phyloP scores from a whole-genome alignment of 306 rosid species.

The Mimosa pudica region DNA sequence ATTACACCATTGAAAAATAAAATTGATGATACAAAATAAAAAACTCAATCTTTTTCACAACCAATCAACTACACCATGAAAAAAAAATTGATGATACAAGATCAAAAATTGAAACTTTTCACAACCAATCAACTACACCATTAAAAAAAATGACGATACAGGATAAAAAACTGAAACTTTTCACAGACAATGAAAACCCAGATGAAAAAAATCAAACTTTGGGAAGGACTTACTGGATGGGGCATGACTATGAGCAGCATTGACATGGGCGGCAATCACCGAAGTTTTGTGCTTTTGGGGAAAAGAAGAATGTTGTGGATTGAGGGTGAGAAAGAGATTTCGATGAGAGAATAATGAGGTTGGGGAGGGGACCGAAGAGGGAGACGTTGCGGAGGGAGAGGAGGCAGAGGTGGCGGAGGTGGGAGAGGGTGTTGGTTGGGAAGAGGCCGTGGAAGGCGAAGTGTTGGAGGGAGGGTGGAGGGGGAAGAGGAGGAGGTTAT shows the following conservation, averaged over 20 bases:
- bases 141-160: neutral
- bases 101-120: neutral
- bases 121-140: neutral
- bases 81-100: neutral
- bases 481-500: too few relatives aligned
- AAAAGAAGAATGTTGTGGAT: neutral
- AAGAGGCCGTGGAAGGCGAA: too few relatives aligned
- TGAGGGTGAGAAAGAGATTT: slow-evolving; percentile 10
- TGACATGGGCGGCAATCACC: slow-evolving; percentile 23
- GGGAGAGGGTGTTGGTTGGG: too few relatives aligned
- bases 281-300: slow-evolving; percentile 10
- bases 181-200: too few relatives aligned
- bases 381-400: neutral
- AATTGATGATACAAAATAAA: neutral
- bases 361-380: neutral
- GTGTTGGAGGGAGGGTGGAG: too few relatives aligned
- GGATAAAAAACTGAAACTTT: too few relatives aligned
- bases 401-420: too few relatives aligned
- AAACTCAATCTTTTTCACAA: too few relatives aligned
- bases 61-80: too few relatives aligned
- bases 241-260: slow-evolving; percentile 23
- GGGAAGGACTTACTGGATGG: slow-evolving; percentile 28
- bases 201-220: slow-evolving; percentile 38
- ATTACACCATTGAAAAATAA: neutral
- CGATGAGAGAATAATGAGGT: slow-evolving; percentile 12